Conservation (phyloP, 352 stramenopile species). For the Saprolegnia parasitica region DNA sequence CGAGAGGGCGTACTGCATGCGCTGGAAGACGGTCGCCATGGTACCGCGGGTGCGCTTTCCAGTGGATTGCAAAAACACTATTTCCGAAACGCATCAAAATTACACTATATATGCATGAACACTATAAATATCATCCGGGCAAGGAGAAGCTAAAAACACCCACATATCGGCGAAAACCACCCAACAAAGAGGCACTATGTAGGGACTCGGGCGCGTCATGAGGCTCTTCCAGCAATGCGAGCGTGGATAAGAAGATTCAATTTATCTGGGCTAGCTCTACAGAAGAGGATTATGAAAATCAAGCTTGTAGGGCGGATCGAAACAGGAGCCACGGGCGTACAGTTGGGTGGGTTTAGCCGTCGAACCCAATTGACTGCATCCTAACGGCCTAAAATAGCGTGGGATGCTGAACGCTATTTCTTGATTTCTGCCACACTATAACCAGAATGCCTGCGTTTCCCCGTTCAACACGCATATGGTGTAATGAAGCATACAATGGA, state of each 20-base stretch:
- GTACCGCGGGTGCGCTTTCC: constrained; percentile 3
- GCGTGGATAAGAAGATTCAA: no score
- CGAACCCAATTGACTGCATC: neutral
- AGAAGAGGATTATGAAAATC: neutral
- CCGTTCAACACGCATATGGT: neutral
- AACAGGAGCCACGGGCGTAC: neutral
- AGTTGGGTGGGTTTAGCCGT: neutral
- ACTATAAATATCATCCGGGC: no score
- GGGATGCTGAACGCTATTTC: neutral
- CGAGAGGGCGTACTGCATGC: constrained; percentile 70
- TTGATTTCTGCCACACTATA: neutral
- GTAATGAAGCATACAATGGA: neutral
- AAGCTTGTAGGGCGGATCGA: neutral
- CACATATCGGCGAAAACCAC: no score
- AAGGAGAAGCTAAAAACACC: no score
- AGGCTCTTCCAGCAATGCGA: no score
- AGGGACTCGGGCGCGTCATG: no score
- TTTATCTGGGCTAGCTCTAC: no score
- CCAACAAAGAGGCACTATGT: no score
- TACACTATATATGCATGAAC: no score
- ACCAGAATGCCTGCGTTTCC: neutral
- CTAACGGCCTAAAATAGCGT: no score
- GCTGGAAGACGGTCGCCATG: constrained; percentile 66
- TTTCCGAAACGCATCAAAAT: neutral
- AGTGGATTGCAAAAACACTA: constrained; percentile 3